Evolutionary conservation across 164 flowering plant species (phyloP), one percentile per base, ranked within the genome.

Genomic region (Dillenia turbinata): DNA sequence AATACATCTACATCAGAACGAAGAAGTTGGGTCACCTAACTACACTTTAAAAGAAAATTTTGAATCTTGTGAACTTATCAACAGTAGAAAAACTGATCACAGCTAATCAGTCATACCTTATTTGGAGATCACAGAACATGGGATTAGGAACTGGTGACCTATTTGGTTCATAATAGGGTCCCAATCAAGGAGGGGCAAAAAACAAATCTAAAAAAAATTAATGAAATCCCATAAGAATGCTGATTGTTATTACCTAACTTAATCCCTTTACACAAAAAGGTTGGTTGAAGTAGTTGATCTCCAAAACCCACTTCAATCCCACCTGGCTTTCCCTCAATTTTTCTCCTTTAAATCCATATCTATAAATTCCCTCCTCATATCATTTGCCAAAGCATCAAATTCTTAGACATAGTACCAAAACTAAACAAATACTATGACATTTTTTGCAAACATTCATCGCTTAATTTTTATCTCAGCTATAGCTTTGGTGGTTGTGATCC

Each of bases 221-320:
- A 40, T 9, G 40, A 52, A 51, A 52, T 33, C 5, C 6, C 49
- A 43, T 54, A 9, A 59, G 24, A 59, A 49, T 44, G 52, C 63
- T 33, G 40, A 33, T 33, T 33, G 40, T 33, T 33, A 33, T 33
- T 33, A 72, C 76, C 76, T 60, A 66, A 64, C 55, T 2, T 53
- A n/a, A 40, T 66, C 22, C 46, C 13, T 15, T 46, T 49, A n/a
- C 55, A 54, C 51, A 52, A 61, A 74, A 53, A 5, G 40, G 69
- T 74, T 79, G 16, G 88, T 81, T 78, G 71, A 70, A 71, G 86
- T 84, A 61, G 89, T 76, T 87, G 85, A 84, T 44, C 86, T 70
- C 64, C 83, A 76, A 57, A 75, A 79, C 84, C 84, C 76, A 74
- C 80, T 76, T 72, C 69, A 71, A 67, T 62, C 64, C 73, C 62